Percentiles rank a stretch among this genome's conserved stretches.
These are phyloP conservation scores for Ophiobolus disseminans DNA, from an alignment of 2,329 filamentous ascomycete genomes.

Conservation along the genomic window DNA sequence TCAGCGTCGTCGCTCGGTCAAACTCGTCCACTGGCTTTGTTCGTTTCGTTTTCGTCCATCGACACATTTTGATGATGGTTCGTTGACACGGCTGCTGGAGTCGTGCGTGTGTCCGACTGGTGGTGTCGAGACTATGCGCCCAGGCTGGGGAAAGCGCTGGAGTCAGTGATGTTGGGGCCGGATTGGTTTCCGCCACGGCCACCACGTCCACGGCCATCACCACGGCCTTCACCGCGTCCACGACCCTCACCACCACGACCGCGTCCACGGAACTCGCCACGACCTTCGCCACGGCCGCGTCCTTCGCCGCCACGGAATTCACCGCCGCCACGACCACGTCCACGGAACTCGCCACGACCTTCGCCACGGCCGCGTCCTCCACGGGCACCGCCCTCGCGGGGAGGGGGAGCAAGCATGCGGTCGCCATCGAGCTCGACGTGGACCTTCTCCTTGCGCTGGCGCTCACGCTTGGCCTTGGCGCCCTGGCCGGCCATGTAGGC, in stretches of 20 bases:
- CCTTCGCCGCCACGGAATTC: constrained; percentile 50
- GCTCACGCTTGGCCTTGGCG: constrained; percentile 82
- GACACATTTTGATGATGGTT: constrained; percentile 1
- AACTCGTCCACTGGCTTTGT: not conserved
- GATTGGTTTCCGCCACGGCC: constrained; percentile 53
- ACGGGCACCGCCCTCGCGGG: constrained; percentile 53
- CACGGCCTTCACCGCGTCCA: constrained; percentile 50
- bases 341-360: constrained; percentile 54
- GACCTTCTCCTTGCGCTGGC: constrained; percentile 91
- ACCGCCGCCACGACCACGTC: constrained; percentile 60
- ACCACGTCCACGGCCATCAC: constrained; percentile 58
- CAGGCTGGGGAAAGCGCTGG: constrained; percentile 61
- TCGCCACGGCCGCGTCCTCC: constrained; percentile 59
- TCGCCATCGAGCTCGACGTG: constrained; percentile 83
- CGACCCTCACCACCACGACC: constrained; percentile 55
- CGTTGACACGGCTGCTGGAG: constrained; percentile 8
- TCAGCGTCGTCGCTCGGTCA: constrained; percentile 5
- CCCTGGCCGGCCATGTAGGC: constrained; percentile 74
- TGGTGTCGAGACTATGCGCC: constrained; percentile 50
- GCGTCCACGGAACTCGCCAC: constrained; percentile 57
- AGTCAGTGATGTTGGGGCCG: constrained; percentile 58
- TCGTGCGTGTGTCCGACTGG: constrained; percentile 27
- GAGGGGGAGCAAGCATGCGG: constrained; percentile 64
- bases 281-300: constrained; percentile 57
- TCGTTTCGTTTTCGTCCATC: constrained; percentile 2